Evolutionary conservation across 768 basidiomycete species (phyloP), one percentile per base, ranked within the genome.

Genomic region (Lactifluus piperatus): DNA sequence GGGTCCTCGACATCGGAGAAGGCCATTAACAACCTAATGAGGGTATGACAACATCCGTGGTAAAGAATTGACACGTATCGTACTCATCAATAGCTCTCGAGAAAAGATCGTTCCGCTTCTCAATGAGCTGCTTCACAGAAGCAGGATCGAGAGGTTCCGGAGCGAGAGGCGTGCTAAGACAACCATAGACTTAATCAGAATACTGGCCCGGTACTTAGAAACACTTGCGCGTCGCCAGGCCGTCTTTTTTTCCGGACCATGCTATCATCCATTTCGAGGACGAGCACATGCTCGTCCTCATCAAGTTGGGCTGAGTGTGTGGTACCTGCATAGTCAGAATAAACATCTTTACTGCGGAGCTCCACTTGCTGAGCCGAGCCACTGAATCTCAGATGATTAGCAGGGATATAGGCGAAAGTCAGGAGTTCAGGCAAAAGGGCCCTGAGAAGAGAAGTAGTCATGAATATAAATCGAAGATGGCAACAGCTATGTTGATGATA

Each of bases 361-460:
- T 56, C 62, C 29, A 56, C 79, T 57, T 81, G 76, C 13, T 79
- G 79, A 22, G 75, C 76, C 1, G 75, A 70, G 6, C 67, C 67
- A 10, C 86, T 78, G 54, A 86, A 76, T 51, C 79, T 79, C 13
- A 89, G 70, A 46, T 87, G 79, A 47, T 79, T 76, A 30, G 74
- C 71, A 55, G 87, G 83, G 62, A 86, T 84, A 67, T 93, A 94
- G 7, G 90, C 85, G 65, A 94, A 94, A 52, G 79, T 84, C 65
- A 95, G 75, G 41, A 91, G 74, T 57, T 86, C 83, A 1, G 92
- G 92, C 14, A 94, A 73, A n/a, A 95, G 77, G 9, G 89, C 82
- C 71, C 90, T 91, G 57, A 5, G 22, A 56, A 48, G 37, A 18
- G 16, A 54, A 22, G 26, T 20, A 45, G 58, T 48, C 18, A 36